Evolutionary conservation across 1,284 basidiomycete genomes (phyloP).

Genomic region (Lentinula novae-zelandiae): DNA sequence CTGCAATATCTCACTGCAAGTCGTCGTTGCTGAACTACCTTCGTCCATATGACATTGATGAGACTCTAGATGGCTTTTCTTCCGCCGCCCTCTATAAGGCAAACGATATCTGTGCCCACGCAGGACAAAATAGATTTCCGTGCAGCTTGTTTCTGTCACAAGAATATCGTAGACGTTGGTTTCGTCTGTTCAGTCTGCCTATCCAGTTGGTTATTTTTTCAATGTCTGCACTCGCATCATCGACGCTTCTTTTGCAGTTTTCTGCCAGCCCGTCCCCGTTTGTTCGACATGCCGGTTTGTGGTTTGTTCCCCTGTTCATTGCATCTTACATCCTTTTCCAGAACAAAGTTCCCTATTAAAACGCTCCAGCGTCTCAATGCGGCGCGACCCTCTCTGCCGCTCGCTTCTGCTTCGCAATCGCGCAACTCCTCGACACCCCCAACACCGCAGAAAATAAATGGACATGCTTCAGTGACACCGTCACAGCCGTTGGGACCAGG

Average conservation of each 20-base stretch:
- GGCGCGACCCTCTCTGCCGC: constrained; percentile 31
- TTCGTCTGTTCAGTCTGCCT: constrained; percentile 97
- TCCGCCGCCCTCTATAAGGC: constrained; percentile 77
- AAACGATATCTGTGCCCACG: constrained; percentile 80
- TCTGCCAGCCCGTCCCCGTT: constrained; percentile 89
- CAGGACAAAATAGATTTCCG: constrained; percentile 96
- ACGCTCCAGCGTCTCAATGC: constrained; percentile 79
- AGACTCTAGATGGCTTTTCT: constrained; percentile 83
- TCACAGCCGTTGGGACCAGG: background rate
- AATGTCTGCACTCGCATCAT: constrained; percentile 9
- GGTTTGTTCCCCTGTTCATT: constrained; percentile 17
- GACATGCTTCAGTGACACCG: background rate
- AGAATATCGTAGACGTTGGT: constrained; percentile 93
- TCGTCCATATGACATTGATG: constrained; percentile 8
- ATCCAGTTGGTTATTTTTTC: constrained; percentile 63
- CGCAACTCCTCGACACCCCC: background rate
- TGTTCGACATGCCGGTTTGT: constrained; percentile 88
- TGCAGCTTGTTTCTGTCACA: constrained; percentile 98
- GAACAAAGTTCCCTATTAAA: constrained; percentile 92
- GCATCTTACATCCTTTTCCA: constrained; percentile 27
- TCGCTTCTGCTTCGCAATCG: constrained; percentile 1
- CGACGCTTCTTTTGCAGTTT: constrained; percentile 50
- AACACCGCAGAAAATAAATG: background rate
- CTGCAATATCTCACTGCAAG: constrained; percentile 86
- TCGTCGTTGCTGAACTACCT: constrained; percentile 9